Conservation (phyloP, 345 rosid genomes). For the Brassica rapa region DNA sequence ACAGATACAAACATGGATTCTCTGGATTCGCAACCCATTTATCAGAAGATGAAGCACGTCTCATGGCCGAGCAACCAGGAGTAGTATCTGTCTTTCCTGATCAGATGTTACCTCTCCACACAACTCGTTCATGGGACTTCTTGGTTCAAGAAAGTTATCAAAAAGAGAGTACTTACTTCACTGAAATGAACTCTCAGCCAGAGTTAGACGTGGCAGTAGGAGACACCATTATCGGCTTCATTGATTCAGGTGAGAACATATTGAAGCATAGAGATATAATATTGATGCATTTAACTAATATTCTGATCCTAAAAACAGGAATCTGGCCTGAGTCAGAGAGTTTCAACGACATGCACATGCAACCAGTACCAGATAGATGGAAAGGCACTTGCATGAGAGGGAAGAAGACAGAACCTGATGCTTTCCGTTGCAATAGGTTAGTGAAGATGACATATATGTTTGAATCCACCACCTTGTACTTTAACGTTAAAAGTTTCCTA, state of each 20-base stretch:
- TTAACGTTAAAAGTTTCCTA: neutral
- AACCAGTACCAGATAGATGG: conserved; percentile 37
- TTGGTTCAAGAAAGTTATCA: conserved; percentile 40
- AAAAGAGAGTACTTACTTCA: conserved; percentile 17
- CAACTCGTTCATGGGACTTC: conserved; percentile 40
- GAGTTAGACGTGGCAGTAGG: conserved; percentile 20
- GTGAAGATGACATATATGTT: neutral
- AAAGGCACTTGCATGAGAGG: conserved; percentile 38
- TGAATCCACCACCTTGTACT: conserved; percentile 7
- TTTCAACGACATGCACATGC: conserved; percentile 25
- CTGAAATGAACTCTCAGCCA: conserved; percentile 16
- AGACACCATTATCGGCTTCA: conserved; percentile 32
- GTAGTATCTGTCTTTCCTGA: conserved; percentile 37
- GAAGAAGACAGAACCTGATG: conserved; percentile 27
- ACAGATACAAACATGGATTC: conserved; percentile 37
- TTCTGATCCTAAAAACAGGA: conserved; percentile 20
- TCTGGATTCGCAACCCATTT: conserved; percentile 35
- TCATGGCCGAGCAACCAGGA: conserved; percentile 34
- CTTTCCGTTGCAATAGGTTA: conserved; percentile 32
- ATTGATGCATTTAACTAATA: neutral
- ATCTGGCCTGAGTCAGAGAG: conserved; percentile 38
- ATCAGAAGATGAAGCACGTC: conserved; percentile 31
- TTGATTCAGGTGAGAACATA: conserved; percentile 34
- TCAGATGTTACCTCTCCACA: conserved; percentile 32
- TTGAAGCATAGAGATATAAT: neutral